These are phyloP conservation scores for Babesia ovis DNA, from an alignment of 169 alveolate species.

Conservation along the genomic window DNA sequence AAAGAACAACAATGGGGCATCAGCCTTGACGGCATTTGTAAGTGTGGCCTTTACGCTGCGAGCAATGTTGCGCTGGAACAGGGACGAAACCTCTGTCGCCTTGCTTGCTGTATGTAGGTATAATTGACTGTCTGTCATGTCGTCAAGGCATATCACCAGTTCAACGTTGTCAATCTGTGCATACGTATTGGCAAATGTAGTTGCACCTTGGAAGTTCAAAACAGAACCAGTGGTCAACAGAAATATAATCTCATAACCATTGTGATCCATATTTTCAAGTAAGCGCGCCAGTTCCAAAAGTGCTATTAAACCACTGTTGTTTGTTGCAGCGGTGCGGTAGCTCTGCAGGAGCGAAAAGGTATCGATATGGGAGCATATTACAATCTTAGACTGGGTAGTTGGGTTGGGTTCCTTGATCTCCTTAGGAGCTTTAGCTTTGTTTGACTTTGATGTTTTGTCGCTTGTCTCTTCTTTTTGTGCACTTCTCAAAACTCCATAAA, in stretches of 20 bases:
- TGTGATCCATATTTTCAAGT: slow-evolving; percentile 17
- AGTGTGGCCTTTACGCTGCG: slow-evolving; percentile 17
- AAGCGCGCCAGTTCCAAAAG: slow-evolving; percentile 40
- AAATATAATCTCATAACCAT: slow-evolving; percentile 20
- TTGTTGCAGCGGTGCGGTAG: slow-evolving; percentile 33
- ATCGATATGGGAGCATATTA: slow-evolving; percentile 16
- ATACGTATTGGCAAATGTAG: slow-evolving; percentile 14
- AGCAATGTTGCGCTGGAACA: slow-evolving; percentile 16
- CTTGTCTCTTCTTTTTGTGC: not conserved
- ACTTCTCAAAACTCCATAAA: slow-evolving; percentile 5
- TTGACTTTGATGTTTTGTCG: not conserved
- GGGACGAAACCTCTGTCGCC: slow-evolving; percentile 8
- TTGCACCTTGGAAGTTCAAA: slow-evolving; percentile 47
- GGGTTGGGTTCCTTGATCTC: not conserved
- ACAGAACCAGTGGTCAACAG: slow-evolving; percentile 45
- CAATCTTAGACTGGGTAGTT: not conserved
- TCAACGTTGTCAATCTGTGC: slow-evolving; percentile 31
- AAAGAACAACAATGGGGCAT: slow-evolving; percentile 15
- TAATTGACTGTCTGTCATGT: slow-evolving; percentile 24
- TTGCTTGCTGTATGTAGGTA: slow-evolving; percentile 44
- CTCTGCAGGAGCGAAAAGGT: slow-evolving; percentile 50
- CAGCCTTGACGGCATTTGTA: slow-evolving; percentile 10
- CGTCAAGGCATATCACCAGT: slow-evolving; percentile 47
- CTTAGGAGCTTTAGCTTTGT: not conserved
- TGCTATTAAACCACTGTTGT: slow-evolving; percentile 43